Evolutionary conservation across 2,329 filamentous ascomycete genomes (phyloP), one percentile per base, ranked within the genome.

Genomic region (Boeremia lycopersici): DNA sequence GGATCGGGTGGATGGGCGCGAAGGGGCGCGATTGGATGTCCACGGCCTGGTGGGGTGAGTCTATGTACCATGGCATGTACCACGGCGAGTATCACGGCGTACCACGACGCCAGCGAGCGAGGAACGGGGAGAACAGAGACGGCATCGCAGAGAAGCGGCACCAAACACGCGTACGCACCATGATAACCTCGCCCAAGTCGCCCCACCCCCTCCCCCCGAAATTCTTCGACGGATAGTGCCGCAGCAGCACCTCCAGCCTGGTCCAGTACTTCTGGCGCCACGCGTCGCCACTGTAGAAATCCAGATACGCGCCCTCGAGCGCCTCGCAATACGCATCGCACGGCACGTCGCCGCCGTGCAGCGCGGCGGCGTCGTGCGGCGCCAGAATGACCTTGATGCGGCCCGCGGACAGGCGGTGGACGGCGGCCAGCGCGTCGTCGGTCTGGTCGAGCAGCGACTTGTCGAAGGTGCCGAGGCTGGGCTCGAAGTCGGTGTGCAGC

Each of bases 11-110:
- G 25, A 74, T 70, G 9, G 61, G 66, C n/a, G 63, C 64, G 64
- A 72, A 74, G 2, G 72, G 72, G 23, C 73, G 56, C 26, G 74
- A 72, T 42, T 74, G 72, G 12, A 73, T 48, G 41, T 74, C 71
- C 7, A 74, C 68, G 15, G 71, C 72, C 70, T 74, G 30, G 23
- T 1, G 12, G 17, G 57, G 43, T 59, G 12, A 54, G 33, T 38
- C 6, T n/a, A 29, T 29, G 28, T 6, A 34, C 19, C 40, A 13
- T 28, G 12, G 57, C 65, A n/a, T 39, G n/a, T n/a, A n/a, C n/a
- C n/a, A n/a, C n/a, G n/a, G n/a, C n/a, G n/a, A n/a, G n/a, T n/a
- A n/a, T n/a, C n/a, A n/a, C n/a, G n/a, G n/a, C n/a, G n/a, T n/a
- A n/a, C n/a, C n/a, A 23, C 19, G 19, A 23, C 19, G 19, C 19